Conservation (phyloP, 108 stramenopile genomes). For the Craspedostauros australis region DNA sequence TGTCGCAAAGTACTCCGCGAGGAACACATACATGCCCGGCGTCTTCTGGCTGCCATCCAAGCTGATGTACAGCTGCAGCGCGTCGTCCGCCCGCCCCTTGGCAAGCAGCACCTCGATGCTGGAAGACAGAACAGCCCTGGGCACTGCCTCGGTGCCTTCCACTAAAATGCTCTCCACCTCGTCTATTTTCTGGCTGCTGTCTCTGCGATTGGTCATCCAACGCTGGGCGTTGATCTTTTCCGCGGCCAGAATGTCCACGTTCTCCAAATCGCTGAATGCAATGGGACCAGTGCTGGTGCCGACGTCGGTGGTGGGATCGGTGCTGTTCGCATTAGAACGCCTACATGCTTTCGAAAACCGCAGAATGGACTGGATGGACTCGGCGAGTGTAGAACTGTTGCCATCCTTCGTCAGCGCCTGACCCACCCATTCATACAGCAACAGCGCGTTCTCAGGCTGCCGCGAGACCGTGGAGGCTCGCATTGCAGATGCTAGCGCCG, state of each 20-base stretch:
- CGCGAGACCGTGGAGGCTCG: constrained; percentile 15
- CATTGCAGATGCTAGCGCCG: constrained; percentile 18
- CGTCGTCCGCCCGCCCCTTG: constrained; percentile 10
- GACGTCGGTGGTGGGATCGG: background rate
- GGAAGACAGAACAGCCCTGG: too few relatives aligned
- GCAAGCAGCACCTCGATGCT: background rate
- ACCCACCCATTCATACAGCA: constrained; percentile 3
- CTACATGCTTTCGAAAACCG: too few relatives aligned
- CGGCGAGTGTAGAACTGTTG: too few relatives aligned
- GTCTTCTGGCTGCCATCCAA: constrained; percentile 8
- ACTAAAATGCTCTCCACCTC: too few relatives aligned
- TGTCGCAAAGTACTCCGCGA: constrained; percentile 25
- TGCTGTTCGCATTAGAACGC: background rate
- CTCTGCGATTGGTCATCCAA: constrained; percentile 9
- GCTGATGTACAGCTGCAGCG: constrained; percentile 12
- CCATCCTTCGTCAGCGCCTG: background rate
- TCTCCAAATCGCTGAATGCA: too few relatives aligned
- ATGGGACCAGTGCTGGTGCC: too few relatives aligned
- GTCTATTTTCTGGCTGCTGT: too few relatives aligned
- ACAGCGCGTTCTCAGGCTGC: constrained; percentile 17
- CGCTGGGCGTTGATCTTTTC: constrained; percentile 17
- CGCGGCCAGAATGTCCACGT: constrained; percentile 17
- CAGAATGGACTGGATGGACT: too few relatives aligned
- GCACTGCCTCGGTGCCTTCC: too few relatives aligned
- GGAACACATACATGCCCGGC: constrained; percentile 28